These are phyloP conservation scores for Geosmithia morbida DNA, from an alignment of 2,329 filamentous ascomycete species.

Conservation along the genomic window DNA sequence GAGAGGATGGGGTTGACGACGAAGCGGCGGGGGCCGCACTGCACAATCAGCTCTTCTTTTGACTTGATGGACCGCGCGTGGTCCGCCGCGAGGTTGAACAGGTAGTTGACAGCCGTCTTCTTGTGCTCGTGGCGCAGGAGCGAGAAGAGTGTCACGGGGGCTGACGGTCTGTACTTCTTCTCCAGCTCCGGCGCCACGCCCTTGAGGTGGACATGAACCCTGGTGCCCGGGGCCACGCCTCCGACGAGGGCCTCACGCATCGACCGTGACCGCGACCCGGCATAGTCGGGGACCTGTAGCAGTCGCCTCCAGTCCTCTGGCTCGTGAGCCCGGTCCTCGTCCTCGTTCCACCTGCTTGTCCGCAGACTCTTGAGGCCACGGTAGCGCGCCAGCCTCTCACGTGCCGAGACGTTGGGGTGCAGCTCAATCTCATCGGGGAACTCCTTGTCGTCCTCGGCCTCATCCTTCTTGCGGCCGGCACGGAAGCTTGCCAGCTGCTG, in stretches of 20 bases:
- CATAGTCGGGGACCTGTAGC: constrained; percentile 81
- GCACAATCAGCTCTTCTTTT: constrained; percentile 83
- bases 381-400: constrained; percentile 76
- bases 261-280: constrained; percentile 61
- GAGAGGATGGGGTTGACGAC: constrained; percentile 86
- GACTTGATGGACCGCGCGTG: constrained; percentile 66
- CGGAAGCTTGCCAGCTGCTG: constrained; percentile 73
- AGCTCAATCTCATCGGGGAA: constrained; percentile 97
- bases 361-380: constrained; percentile 84
- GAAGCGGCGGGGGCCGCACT: constrained; percentile 79
- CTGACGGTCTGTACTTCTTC: constrained; percentile 29
- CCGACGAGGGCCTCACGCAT: constrained; percentile 77
- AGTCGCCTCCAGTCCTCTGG: constrained; percentile 82
- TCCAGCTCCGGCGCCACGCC: constrained; percentile 28
- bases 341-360: constrained; percentile 76
- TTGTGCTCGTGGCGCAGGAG: constrained; percentile 93
- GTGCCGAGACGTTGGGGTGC: constrained; percentile 70
- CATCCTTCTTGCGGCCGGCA: constrained; percentile 52
- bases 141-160: constrained; percentile 65
- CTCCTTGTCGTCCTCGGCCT: constrained; percentile 80
- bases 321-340: constrained; percentile 74
- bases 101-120: constrained; percentile 76
- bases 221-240: constrained; percentile 69
- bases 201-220: constrained; percentile 65
- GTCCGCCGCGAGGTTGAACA: constrained; percentile 72